These are phyloP conservation scores for Neurospora intermedia DNA, from an alignment of 495 filamentous ascomycete genomes.

Conservation along the genomic window DNA sequence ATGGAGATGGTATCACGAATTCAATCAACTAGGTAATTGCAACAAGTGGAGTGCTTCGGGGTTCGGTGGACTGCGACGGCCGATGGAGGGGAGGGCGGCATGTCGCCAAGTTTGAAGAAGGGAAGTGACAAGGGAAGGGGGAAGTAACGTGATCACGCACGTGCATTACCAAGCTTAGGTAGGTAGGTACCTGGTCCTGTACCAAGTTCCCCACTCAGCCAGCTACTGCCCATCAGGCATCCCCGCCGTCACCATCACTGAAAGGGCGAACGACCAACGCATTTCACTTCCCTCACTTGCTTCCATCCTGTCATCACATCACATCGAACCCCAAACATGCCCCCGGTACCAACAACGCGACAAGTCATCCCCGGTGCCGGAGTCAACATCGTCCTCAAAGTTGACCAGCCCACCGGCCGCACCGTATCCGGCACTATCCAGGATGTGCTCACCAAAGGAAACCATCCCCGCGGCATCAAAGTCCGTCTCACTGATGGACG, in stretches of 20 bases:
- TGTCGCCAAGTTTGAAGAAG: not conserved
- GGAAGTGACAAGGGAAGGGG: too few relatives aligned
- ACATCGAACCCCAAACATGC: conserved; percentile 8
- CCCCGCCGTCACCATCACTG: not conserved
- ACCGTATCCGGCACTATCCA: conserved; percentile 51
- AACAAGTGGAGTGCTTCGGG: not conserved
- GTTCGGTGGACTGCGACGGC: not conserved
- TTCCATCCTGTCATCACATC: too few relatives aligned
- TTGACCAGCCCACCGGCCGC: conserved; percentile 58
- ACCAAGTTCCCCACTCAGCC: not conserved
- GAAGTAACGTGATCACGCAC: not conserved
- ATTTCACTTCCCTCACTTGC: too few relatives aligned
- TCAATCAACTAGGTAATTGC: not conserved
- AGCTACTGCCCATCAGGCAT: not conserved
- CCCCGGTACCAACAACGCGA: conserved; percentile 34
- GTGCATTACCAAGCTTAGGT: not conserved
- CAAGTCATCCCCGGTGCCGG: conserved; percentile 45
- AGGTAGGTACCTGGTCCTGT: not conserved
- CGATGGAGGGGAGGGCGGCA: not conserved
- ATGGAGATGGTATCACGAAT: not conserved
- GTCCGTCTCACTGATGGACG: conserved; percentile 57
- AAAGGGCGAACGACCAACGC: not conserved
- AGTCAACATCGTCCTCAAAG: conserved; percentile 62
- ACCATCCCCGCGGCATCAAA: conserved; percentile 70
- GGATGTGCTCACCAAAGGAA: conserved; percentile 54